A percentile compares a stretch with the other conserved stretches of the same genome.
These are phyloP conservation scores for Alternaria arborescens DNA, from an alignment of 2,329 filamentous ascomycete genomes.

Conservation along the genomic window DNA sequence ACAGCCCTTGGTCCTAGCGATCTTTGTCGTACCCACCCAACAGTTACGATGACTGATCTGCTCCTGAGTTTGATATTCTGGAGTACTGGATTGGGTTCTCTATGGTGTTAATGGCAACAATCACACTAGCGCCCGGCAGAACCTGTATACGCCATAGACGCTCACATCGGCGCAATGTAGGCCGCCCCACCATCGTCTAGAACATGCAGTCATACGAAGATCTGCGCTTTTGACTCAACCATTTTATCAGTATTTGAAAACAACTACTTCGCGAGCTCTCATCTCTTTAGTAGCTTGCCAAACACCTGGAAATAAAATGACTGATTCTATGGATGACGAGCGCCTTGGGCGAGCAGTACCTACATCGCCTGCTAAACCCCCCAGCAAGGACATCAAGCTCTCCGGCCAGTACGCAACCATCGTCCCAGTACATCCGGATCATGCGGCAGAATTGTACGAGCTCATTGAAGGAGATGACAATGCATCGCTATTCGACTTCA, in stretches of 20 bases:
- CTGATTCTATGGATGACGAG: neutral
- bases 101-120: neutral
- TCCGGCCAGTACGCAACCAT: neutral
- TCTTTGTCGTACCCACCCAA: too few species aligned
- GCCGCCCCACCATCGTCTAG: neutral
- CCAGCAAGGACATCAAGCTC: neutral
- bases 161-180: neutral
- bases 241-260: neutral
- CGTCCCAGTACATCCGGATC: neutral
- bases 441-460: neutral
- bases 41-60: too few species aligned
- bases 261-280: neutral
- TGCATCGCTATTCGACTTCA: constrained; percentile 20
- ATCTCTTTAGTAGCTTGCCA: neutral
- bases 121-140: neutral
- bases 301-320: neutral
- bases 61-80: neutral
- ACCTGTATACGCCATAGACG: neutral
- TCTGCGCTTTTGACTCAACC: neutral
- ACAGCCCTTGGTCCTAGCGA: too few species aligned
- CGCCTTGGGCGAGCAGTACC: neutral
- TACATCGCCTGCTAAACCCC: neutral
- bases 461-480: neutral
- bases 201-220: neutral
- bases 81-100: neutral